Evolutionary conservation across 371 early-diverging fungal genomes (phyloP).

Genomic region (Rhizopus microsporus): DNA sequence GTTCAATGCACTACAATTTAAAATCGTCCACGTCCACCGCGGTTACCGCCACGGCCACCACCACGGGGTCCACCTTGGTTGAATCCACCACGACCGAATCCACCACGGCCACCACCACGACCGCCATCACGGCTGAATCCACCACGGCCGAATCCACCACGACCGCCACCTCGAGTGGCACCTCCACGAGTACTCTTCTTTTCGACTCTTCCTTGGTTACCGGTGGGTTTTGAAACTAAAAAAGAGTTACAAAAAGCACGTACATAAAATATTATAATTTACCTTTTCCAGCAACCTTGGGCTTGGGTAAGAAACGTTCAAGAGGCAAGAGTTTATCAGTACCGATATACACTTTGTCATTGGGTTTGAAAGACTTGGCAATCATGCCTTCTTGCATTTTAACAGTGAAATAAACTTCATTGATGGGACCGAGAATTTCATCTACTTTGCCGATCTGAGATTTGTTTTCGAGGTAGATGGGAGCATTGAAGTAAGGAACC

Average conservation of each 20-base stretch:
- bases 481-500: conserved; percentile 99
- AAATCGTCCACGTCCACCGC: conserved; percentile 9
- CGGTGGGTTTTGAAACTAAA: conserved; percentile 40
- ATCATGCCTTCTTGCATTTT: conserved; percentile 94
- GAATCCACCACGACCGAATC: conserved; percentile 16
- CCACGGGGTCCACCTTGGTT: conserved; percentile 10
- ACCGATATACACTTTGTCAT: conserved; percentile 92
- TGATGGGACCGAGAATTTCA: conserved; percentile 98
- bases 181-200: conserved; percentile 46
- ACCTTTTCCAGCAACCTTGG: conserved; percentile 72
- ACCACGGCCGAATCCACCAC: conserved; percentile 13
- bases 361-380: conserved; percentile 87
- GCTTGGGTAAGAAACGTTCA: conserved; percentile 97
- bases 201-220: conserved; percentile 52
- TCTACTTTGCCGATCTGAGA: conserved; percentile 99
- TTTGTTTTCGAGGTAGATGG: conserved; percentile 96
- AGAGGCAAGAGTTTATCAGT: conserved; percentile 93
- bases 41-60: conserved; percentile 8
- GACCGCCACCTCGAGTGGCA: conserved; percentile 6
- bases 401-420: conserved; percentile 96
- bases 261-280: conserved; percentile 3
- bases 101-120: conserved; percentile 23
- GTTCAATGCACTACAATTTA: neutral
- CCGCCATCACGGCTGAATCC: conserved; percentile 22
- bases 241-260: neutral